These are phyloP conservation scores for Teunomyces barrocoloradensis DNA, from an alignment of 805 yeast species.

Conservation along the genomic window DNA sequence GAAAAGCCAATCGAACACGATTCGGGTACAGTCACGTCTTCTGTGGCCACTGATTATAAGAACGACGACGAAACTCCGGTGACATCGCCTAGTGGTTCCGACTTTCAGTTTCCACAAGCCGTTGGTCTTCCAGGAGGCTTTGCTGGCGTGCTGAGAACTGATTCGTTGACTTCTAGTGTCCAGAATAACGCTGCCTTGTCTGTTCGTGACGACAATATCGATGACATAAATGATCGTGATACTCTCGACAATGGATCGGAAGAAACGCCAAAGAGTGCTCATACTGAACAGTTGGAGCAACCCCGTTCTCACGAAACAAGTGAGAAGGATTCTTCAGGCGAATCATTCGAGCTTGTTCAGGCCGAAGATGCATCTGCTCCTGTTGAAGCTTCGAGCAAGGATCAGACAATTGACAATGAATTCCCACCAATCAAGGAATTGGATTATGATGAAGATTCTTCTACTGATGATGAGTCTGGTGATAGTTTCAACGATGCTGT, in stretches of 20 bases:
- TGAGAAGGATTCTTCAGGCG: slow-evolving; percentile 44
- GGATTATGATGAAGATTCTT: slow-evolving; percentile 51
- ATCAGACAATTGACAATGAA: slow-evolving; percentile 37
- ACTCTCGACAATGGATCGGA: slow-evolving; percentile 29
- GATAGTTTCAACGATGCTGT: slow-evolving; percentile 38
- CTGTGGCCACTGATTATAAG: slow-evolving; percentile 28
- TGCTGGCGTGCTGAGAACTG: slow-evolving; percentile 58
- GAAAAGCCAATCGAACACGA: slow-evolving; percentile 12
- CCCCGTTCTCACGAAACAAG: slow-evolving; percentile 20
- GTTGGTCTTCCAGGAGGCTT: slow-evolving; percentile 45
- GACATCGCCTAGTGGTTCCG: slow-evolving; percentile 49
- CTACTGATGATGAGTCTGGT: slow-evolving; percentile 33
- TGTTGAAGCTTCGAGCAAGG: slow-evolving; percentile 8
- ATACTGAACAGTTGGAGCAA: slow-evolving; percentile 2
- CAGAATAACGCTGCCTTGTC: slow-evolving; percentile 90
- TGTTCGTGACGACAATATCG: slow-evolving; percentile 69
- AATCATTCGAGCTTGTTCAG: slow-evolving; percentile 53
- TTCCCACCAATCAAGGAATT: slow-evolving; percentile 64
- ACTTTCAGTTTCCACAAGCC: slow-evolving; percentile 38
- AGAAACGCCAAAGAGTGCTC: slow-evolving; percentile 17
- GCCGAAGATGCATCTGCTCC: slow-evolving; percentile 43
- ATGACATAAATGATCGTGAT: slow-evolving; percentile 42
- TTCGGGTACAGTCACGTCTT: slow-evolving; percentile 31
- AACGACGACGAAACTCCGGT: slow-evolving; percentile 44
- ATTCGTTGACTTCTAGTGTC: slow-evolving; percentile 84